Evolutionary conservation across 2,329 filamentous ascomycete species (phyloP).

Genomic region (Colletotrichum sansevieriae): DNA sequence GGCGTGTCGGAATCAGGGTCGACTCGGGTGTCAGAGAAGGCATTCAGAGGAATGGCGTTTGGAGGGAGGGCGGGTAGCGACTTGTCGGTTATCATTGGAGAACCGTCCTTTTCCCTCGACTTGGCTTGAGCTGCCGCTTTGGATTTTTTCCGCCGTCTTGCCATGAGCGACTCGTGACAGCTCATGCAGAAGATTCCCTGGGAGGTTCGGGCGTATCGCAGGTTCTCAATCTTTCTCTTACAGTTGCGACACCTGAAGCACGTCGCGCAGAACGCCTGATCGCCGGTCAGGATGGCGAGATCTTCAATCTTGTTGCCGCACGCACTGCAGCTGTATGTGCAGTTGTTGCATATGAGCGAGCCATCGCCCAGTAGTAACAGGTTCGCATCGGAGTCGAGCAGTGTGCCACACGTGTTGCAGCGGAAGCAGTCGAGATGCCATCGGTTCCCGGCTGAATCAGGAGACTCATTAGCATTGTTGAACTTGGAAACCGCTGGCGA

Average conservation of each 20-base stretch:
- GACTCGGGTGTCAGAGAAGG: slow-evolving; percentile 72
- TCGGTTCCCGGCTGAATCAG: slow-evolving; percentile 81
- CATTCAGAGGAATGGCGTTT: slow-evolving; percentile 73
- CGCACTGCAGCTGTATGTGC: slow-evolving; percentile 97
- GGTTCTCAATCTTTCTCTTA: slow-evolving; percentile 98
- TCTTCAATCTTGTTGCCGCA: slow-evolving; percentile 99
- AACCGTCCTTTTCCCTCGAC: slow-evolving; percentile 72
- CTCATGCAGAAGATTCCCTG: slow-evolving; percentile 99
- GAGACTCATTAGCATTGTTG: slow-evolving; percentile 45
- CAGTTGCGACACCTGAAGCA: slow-evolving; percentile 98
- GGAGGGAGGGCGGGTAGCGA: slow-evolving; percentile 91
- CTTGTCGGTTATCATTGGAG: slow-evolving; percentile 84
- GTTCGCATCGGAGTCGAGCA: slow-evolving; percentile 98
- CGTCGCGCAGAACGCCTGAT: slow-evolving; percentile 96
- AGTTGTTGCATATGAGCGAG: slow-evolving; percentile 98
- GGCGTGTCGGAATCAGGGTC: slow-evolving; percentile 72
- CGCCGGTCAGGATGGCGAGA: slow-evolving; percentile 94
- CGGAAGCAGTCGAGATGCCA: slow-evolving; percentile 99
- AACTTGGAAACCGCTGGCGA: slow-evolving; percentile 42
- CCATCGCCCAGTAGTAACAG: slow-evolving; percentile 96
- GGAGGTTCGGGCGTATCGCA: slow-evolving; percentile 96
- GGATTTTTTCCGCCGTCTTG: slow-evolving; percentile 87
- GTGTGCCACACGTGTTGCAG: slow-evolving; percentile 93
- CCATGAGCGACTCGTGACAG: slow-evolving; percentile 97
- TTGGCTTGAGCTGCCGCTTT: slow-evolving; percentile 75